Conservation (phyloP, 1,284 basidiomycete species). For the Irpex sp. region DNA sequence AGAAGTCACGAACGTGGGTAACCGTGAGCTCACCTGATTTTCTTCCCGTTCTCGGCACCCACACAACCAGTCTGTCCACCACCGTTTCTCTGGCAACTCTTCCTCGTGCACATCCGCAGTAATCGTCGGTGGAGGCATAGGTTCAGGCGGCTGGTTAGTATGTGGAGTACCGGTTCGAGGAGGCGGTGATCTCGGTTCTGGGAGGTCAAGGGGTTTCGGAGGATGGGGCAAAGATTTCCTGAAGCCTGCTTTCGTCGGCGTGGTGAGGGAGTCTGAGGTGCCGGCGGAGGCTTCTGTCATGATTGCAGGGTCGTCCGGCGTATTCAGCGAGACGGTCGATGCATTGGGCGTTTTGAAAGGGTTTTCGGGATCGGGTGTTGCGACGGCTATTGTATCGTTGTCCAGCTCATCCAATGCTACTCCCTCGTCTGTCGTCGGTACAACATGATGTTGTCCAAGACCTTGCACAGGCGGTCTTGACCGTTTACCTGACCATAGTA, state of each 20-base stretch:
- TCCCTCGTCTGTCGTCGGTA: conserved; percentile 45
- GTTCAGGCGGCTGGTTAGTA: conserved; percentile 34
- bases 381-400: conserved; percentile 24
- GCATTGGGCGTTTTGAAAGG: conserved; percentile 51
- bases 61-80: conserved; percentile 85
- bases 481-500: conserved; percentile 39
- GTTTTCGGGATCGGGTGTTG: conserved; percentile 42
- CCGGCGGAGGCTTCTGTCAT: conserved; percentile 26
- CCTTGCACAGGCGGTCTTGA: conserved; percentile 24
- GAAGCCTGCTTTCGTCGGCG: not conserved
- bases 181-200: conserved; percentile 54
- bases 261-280: not conserved
- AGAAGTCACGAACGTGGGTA: not conserved
- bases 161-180: conserved; percentile 33
- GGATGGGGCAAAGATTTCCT: conserved; percentile 28
- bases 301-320: conserved; percentile 30
- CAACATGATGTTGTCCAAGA: conserved; percentile 30
- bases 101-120: conserved; percentile 19
- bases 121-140: conserved; percentile 35
- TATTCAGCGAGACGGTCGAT: conserved; percentile 41
- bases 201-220: conserved; percentile 55
- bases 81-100: conserved; percentile 41
- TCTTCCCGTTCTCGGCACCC: conserved; percentile 73
- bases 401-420: conserved; percentile 48
- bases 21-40: conserved; percentile 46